A percentile compares a stretch with the other conserved stretches of the same genome.
Evolutionary conservation across 192 early-diverging fungal genomes (phyloP).

Genomic region (Backusella mclennaniae): DNA sequence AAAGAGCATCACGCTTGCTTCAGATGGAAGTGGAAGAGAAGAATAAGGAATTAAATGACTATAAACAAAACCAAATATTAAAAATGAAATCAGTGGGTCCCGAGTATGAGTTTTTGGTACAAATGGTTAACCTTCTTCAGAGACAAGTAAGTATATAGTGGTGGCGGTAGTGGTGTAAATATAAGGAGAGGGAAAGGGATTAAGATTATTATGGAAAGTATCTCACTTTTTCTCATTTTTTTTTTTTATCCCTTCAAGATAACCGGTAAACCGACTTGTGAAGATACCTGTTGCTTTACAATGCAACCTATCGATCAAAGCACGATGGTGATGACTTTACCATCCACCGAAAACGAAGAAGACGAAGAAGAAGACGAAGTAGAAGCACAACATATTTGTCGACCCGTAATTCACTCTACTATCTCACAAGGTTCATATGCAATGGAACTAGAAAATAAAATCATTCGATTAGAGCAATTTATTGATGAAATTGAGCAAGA

Average conservation of each 20-base stretch:
- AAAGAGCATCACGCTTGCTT: slow-evolving; percentile 31
- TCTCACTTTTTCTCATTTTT: neutral
- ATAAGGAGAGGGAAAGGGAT: neutral
- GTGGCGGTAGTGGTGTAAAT: neutral
- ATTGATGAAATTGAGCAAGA: slow-evolving; percentile 34
- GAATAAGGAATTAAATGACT: slow-evolving; percentile 14
- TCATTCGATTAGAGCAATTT: slow-evolving; percentile 26
- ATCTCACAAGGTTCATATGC: slow-evolving; percentile 37
- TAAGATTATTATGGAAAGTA: neutral
- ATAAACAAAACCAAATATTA: slow-evolving; percentile 27
- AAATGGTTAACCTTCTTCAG: slow-evolving; percentile 42
- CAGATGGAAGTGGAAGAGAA: slow-evolving; percentile 37
- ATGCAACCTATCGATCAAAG: slow-evolving; percentile 31
- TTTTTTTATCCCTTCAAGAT: slow-evolving; percentile 17
- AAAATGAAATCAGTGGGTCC: slow-evolving; percentile 37
- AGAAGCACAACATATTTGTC: slow-evolving; percentile 41
- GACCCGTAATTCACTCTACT: slow-evolving; percentile 36
- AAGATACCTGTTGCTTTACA: slow-evolving; percentile 38
- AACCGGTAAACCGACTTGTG: slow-evolving; percentile 31
- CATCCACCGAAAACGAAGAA: slow-evolving; percentile 25
- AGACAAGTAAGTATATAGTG: slow-evolving; percentile 30
- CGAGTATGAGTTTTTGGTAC: slow-evolving; percentile 43
- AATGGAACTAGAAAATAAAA: slow-evolving; percentile 32
- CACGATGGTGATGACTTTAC: slow-evolving; percentile 37
- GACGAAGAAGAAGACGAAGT: slow-evolving; percentile 26